Evolutionary conservation across 2,329 filamentous ascomycete species (phyloP).

Genomic region (Pseudocercospora eumusae): DNA sequence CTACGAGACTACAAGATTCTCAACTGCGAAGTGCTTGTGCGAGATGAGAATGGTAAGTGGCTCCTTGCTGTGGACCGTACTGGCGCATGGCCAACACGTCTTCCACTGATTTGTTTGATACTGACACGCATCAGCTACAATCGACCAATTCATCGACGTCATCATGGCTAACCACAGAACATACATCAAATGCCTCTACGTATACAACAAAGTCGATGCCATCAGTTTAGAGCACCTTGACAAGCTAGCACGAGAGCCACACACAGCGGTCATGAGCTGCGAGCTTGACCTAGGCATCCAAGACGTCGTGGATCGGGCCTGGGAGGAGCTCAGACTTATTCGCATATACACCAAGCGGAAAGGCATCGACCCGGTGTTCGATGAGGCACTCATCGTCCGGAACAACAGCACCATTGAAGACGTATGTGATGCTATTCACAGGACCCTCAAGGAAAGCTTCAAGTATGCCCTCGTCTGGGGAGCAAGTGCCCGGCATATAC

Average conservation of each 20-base stretch:
- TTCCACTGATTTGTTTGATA: not conserved
- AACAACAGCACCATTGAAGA: slow-evolving; percentile 89
- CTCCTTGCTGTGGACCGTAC: not conserved
- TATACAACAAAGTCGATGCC: slow-evolving; percentile 99
- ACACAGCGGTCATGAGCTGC: slow-evolving; percentile 97
- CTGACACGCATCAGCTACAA: slow-evolving; percentile 62
- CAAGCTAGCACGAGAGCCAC: slow-evolving; percentile 83
- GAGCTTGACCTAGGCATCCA: slow-evolving; percentile 90
- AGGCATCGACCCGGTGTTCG: slow-evolving; percentile 84
- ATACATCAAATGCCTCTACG: slow-evolving; percentile 92
- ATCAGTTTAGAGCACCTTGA: slow-evolving; percentile 93
- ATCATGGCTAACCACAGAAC: slow-evolving; percentile 99
- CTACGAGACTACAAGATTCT: slow-evolving; percentile 97
- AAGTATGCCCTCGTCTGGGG: slow-evolving; percentile 99
- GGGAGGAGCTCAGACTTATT: slow-evolving; percentile 88
- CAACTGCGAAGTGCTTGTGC: slow-evolving; percentile 92
- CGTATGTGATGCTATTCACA: slow-evolving; percentile 92
- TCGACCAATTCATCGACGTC: slow-evolving; percentile 98
- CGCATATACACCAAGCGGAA: slow-evolving; percentile 96
- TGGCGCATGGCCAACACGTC: not conserved
- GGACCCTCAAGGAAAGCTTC: slow-evolving; percentile 95
- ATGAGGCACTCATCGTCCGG: slow-evolving; percentile 89
- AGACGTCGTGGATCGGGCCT: slow-evolving; percentile 92
- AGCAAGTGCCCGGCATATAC: slow-evolving; percentile 89
- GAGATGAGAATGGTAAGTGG: slow-evolving; percentile 74